Percentiles rank a stretch among this genome's conserved stretches.
phyloP scores from a whole-genome alignment of 2,329 filamentous ascomycete genomes.

The Trichophyton equinum region DNA sequence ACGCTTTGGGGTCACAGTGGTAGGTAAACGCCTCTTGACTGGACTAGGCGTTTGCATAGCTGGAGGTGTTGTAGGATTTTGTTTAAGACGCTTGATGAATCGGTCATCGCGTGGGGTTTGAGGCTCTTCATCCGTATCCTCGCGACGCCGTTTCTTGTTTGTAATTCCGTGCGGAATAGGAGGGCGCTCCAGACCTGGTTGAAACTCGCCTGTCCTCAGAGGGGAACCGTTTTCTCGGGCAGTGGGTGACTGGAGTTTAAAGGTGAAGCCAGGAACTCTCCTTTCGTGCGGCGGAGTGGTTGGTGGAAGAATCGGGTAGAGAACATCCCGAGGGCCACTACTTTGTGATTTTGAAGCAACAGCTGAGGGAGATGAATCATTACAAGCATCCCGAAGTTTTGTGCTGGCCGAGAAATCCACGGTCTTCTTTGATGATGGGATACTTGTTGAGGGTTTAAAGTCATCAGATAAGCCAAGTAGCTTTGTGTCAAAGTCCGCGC shows the following conservation, averaged over 20 bases:
- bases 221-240: constrained; percentile 21
- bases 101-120: constrained; percentile 22
- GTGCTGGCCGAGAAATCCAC: constrained; percentile 69
- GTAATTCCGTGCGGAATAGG: constrained; percentile 27
- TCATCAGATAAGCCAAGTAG: constrained; percentile 20
- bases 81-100: constrained; percentile 26
- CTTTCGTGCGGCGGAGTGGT: constrained; percentile 25
- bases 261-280: constrained; percentile 8
- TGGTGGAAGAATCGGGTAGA: constrained; percentile 27
- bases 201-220: constrained; percentile 19
- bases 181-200: constrained; percentile 23
- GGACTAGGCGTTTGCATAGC: constrained; percentile 22
- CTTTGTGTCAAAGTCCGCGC: constrained; percentile 11
- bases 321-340: constrained; percentile 17
- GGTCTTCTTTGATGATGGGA: constrained; percentile 52
- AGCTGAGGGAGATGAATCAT: constrained; percentile 27
- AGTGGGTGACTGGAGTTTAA: constrained; percentile 20
- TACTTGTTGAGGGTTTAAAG: constrained; percentile 49
- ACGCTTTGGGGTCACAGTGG: constrained; percentile 20
- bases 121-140: constrained; percentile 21
- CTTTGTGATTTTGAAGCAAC: constrained; percentile 25
- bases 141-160: constrained; percentile 31
- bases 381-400: constrained; percentile 34
- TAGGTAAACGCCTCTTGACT: constrained; percentile 18
- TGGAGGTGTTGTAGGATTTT: constrained; percentile 15